Evolutionary conservation across 192 early-diverging fungal genomes (phyloP), one percentile per base, ranked within the genome.

Genomic region (Lobosporangium transversale): DNA sequence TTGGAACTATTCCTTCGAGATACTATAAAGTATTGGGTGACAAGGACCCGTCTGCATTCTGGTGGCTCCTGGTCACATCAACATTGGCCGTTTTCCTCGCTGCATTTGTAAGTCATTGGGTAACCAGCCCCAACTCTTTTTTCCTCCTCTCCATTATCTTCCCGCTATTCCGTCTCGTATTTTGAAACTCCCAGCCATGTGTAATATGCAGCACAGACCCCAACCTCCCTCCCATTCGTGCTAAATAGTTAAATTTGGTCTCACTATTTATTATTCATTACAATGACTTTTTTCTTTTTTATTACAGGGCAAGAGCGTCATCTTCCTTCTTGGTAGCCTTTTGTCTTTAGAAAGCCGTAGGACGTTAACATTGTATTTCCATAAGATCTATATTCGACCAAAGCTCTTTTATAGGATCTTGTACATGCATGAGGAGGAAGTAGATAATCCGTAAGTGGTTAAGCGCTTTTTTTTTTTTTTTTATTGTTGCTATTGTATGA

Each of bases 21-120:
- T 95, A 92, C 78, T 97, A 93, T 81, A 70, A 79, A 9, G 87
- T 92, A 11, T 80, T 97, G 43, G 87, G 84, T 6, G 82, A 86
- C 60, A 87, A 87, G 67, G 89, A 95, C 56, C 29, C 58, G 4
- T 48, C 66, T 18, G 88, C 79, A 4, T 97, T 95, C 68, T 68
- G 54, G 56, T 66, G 65, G n/a, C 71, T 93, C 21, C 57, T 91
- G 15, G 12, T 83, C 4, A 74, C 78, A 21, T 87, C 88, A 29
- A 49, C 92, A 24, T 47, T 63, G 1, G 70, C 90, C 1, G 87
- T 94, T 10, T 79, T 88, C 17, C 30, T 81, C 10, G 85, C 87
- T 14, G 90, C 85, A n/a, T 58, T 85, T 52, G 87, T 88, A 82
- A 63, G 79, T 79, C 27, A 12, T 17, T 60, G n/a, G n/a, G n/a